Conservation (phyloP, 108 stramenopile species). For the Poteriospumella lacustris region DNA sequence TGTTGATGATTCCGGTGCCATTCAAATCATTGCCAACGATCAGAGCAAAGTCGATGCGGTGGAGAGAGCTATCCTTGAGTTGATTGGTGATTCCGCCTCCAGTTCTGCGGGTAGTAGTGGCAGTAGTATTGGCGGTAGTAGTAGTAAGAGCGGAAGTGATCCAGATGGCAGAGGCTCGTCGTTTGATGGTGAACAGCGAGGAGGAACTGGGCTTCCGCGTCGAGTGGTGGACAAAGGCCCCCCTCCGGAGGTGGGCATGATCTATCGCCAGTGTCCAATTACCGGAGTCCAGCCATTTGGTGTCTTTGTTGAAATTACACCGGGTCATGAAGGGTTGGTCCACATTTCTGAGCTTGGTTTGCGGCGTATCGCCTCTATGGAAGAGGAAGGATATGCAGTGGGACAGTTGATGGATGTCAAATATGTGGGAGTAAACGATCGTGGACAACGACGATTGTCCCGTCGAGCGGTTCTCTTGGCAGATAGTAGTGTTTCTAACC, state of each 20-base stretch:
- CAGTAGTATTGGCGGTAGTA: too few relatives aligned
- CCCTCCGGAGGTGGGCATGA: neutral
- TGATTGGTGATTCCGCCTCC: too few relatives aligned
- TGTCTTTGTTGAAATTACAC: conserved; percentile 41
- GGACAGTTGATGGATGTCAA: conserved; percentile 17
- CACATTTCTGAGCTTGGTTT: conserved; percentile 44
- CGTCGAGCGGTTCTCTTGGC: conserved; percentile 31
- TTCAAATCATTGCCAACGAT: conserved; percentile 64
- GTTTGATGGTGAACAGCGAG: too few relatives aligned
- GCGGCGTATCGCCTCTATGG: neutral
- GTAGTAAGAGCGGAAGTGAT: too few relatives aligned
- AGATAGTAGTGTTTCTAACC: conserved; percentile 26
- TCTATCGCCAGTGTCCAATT: conserved; percentile 31
- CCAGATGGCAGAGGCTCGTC: too few relatives aligned
- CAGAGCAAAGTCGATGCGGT: conserved; percentile 60
- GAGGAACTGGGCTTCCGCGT: too few relatives aligned
- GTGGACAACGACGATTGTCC: conserved; percentile 36
- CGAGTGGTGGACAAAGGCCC: too few relatives aligned
- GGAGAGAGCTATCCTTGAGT: conserved; percentile 58
- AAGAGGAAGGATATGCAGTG: neutral
- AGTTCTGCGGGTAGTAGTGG: too few relatives aligned
- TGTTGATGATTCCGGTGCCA: conserved; percentile 59
- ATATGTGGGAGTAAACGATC: conserved; percentile 35
- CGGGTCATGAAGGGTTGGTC: conserved; percentile 43
- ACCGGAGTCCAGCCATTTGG: conserved; percentile 38